Conservation (phyloP, 805 yeast genomes). For the Candida broadrunensis region DNA sequence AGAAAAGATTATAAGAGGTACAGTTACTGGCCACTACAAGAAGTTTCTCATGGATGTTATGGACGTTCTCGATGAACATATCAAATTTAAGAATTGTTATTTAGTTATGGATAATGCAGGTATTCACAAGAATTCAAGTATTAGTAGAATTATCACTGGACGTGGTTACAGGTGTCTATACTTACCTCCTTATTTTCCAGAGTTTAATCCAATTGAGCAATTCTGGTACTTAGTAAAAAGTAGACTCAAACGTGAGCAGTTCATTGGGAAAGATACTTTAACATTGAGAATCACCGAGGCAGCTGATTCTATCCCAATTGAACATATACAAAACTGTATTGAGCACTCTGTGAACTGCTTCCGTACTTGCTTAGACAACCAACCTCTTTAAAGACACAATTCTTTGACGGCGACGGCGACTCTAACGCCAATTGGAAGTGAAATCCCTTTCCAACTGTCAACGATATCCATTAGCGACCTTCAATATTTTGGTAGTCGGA, state of each 20-base stretch:
- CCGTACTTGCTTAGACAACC: too few relatives aligned
- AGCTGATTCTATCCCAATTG: too few relatives aligned
- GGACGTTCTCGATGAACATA: not conserved
- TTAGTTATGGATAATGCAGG: not conserved
- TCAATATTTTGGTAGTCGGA: too few relatives aligned
- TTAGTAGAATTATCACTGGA: not conserved
- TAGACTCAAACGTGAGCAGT: constrained; percentile 1
- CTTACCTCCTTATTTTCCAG: not conserved
- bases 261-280: not conserved
- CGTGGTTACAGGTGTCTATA: not conserved
- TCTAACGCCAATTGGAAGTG: too few relatives aligned
- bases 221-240: constrained; percentile 3
- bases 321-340: too few relatives aligned
- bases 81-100: not conserved
- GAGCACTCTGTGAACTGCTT: too few relatives aligned
- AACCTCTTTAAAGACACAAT: too few relatives aligned
- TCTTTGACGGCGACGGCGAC: too few relatives aligned
- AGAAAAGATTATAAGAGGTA: not conserved
- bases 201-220: constrained; percentile 4
- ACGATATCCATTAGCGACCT: too few relatives aligned
- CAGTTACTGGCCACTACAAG: not conserved
- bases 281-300: not conserved
- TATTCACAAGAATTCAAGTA: not conserved
- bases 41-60: not conserved
- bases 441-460: too few relatives aligned